Base-by-base conservation (phyloP, 1,284 basidiomycete genomes). In the Cryptococcus depauperatus region DNA sequence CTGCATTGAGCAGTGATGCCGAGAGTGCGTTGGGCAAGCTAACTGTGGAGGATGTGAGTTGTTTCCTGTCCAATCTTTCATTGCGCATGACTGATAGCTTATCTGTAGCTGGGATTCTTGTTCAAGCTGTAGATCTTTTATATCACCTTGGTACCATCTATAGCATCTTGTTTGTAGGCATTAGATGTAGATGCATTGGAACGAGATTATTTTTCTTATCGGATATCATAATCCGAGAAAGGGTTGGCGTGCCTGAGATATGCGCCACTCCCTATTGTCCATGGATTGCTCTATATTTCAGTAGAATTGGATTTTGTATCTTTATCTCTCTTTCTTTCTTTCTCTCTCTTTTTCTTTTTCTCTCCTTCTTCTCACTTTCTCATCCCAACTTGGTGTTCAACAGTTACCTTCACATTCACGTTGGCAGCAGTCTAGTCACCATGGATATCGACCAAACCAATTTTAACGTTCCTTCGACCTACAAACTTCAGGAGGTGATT, bases 401-500 rank as follows among this genome's bases (percentile, higher is more conserved):
- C 29, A 34, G n/a, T 16, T n/a, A 21, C 22, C n/a, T n/a, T n/a
- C n/a, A n/a, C n/a, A n/a, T n/a, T n/a, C n/a, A n/a, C n/a, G n/a
- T n/a, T n/a, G n/a, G n/a, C n/a, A n/a, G n/a, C n/a, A n/a, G n/a
- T n/a, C n/a, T n/a, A n/a, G n/a, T n/a, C n/a, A n/a, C n/a, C n/a
- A n/a, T 30, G 30, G 38, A 16, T 21, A 41, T 40, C 32, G 42
- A 37, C 14, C 32, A 40, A 18, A 44, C 59, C 38, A 55, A 57
- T 14, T 63, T 63, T 57, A 62, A 59, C 41, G 65, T 66, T 18
- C 60, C 59, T 9, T 77, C 56, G 72, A 74, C 86, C 64, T 90
- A 91, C 67, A 83, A 88, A 68, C 84, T 89, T 8, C 78, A 89
- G 54, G 87, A 93, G 74, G 86, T 92, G 55, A 84, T 93, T 43